phyloP scores from a whole-genome alignment of 2,329 filamentous ascomycete species.

The Lomentospora prolificans region DNA sequence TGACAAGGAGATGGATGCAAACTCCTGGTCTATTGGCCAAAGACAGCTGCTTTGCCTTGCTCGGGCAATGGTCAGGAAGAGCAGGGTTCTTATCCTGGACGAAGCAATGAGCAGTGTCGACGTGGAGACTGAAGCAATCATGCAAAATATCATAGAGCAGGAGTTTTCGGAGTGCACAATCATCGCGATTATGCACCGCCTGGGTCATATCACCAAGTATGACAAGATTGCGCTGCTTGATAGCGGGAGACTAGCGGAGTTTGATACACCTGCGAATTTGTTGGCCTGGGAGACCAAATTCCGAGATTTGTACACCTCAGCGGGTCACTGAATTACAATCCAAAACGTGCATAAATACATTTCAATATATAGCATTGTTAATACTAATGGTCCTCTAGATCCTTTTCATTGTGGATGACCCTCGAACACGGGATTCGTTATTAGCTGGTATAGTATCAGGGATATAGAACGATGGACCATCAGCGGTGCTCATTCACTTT shows the following conservation, averaged over 20 bases:
- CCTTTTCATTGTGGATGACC: too few species aligned
- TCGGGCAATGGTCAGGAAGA: slow-evolving; percentile 37
- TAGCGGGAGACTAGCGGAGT: background rate
- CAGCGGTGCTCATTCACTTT: too few species aligned
- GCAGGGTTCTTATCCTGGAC: slow-evolving; percentile 12
- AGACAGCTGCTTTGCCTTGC: slow-evolving; percentile 55
- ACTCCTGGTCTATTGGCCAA: slow-evolving; percentile 47
- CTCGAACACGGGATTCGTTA: too few species aligned
- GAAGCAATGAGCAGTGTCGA: slow-evolving; percentile 26
- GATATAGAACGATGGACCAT: too few species aligned
- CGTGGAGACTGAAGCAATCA: slow-evolving; percentile 27
- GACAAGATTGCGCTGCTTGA: background rate
- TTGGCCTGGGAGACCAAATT: background rate
- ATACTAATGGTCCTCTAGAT: too few species aligned
- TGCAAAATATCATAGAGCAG: slow-evolving; percentile 28
- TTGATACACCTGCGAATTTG: background rate
- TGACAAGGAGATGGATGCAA: slow-evolving; percentile 28
- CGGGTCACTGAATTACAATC: background rate
- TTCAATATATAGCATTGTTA: background rate
- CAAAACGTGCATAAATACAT: background rate
- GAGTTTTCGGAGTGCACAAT: slow-evolving; percentile 42
- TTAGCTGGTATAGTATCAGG: too few species aligned
- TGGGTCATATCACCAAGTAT: slow-evolving; percentile 13
- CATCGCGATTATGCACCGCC: slow-evolving; percentile 34
- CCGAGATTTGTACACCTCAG: background rate